Percentiles rank a stretch among this genome's conserved stretches.
phyloP scores from a whole-genome alignment of 2,329 filamentous ascomycete genomes.

The Dendryphion nanum region DNA sequence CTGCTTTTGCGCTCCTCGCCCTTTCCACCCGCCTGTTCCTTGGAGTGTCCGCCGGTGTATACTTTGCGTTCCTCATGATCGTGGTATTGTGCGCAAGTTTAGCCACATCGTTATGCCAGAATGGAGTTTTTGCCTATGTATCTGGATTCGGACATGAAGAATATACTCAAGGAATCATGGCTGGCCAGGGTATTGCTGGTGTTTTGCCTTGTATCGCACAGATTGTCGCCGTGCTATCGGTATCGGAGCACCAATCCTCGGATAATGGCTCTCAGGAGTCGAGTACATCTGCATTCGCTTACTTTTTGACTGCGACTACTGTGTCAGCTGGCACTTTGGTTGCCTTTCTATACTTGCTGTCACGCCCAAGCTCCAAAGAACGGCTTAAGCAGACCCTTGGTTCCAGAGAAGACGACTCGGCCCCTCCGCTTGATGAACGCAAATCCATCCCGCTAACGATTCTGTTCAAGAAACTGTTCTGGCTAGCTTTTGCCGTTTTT shows the following conservation, averaged over 20 bases:
- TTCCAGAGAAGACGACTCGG: slow-evolving; percentile 17
- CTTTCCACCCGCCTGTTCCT: slow-evolving; percentile 73
- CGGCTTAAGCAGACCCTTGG: slow-evolving; percentile 17
- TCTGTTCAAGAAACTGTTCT: slow-evolving; percentile 76
- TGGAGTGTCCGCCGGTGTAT: slow-evolving; percentile 59
- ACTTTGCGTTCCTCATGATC: slow-evolving; percentile 77
- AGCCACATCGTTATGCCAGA: slow-evolving; percentile 84
- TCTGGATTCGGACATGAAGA: slow-evolving; percentile 79
- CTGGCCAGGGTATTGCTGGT: slow-evolving; percentile 86
- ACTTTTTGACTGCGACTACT: slow-evolving; percentile 83
- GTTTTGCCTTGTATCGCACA: slow-evolving; percentile 86
- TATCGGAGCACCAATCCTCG: slow-evolving; percentile 49
- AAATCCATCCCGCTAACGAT: slow-evolving; percentile 59
- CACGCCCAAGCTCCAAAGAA: slow-evolving; percentile 45
- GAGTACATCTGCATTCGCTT: slow-evolving; percentile 76
- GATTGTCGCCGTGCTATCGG: slow-evolving; percentile 74
- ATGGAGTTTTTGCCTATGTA: slow-evolving; percentile 90
- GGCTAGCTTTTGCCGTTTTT: slow-evolving; percentile 74
- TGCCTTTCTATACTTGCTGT: slow-evolving; percentile 72
- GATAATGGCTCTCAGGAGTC: slow-evolving; percentile 37
- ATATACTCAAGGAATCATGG: slow-evolving; percentile 96
- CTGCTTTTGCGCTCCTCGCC: slow-evolving; percentile 74
- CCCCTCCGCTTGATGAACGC: slow-evolving; percentile 22
- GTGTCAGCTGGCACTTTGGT: slow-evolving; percentile 70
- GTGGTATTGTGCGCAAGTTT: slow-evolving; percentile 79